Evolutionary conservation across 371 early-diverging fungal genomes (phyloP), one percentile per base, ranked within the genome.

Genomic region (Chytridium lagenaria): DNA sequence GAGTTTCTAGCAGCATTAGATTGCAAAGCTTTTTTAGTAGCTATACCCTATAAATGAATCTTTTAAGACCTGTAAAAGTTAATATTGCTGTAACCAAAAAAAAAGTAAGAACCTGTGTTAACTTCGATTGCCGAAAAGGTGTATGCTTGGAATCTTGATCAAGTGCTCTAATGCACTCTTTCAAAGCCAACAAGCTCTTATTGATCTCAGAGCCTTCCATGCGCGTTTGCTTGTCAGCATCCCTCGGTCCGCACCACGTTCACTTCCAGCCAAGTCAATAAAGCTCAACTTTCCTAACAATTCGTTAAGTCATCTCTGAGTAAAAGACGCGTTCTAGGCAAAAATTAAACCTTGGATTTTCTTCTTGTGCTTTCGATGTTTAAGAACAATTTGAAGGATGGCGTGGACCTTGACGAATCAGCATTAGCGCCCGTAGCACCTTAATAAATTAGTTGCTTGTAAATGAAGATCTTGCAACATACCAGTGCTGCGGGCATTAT

Each of bases 191-290:
- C 69, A 99, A 85, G 75, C 95, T 94, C 86, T 98, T 98, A 87
- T 99, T 99, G 85, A 99, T 99, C 82, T 98, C 98, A 1, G 97
- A 92, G 12, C 98, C 98, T 79, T 99, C 99, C 94, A 95, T 94
- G 73, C 96, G 85, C 64, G 97, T 97, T 77, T 94, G 91, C 50
- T 88, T 85, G 80, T 95, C 91, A 0, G 94, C 88, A 37, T 95
- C 95, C 97, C 98, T 69, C 99, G 89, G 80, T 99, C 99, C 1
- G 95, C 95, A 23, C 99, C 99, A 66, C 99, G 90, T 83, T 99
- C 99, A 81, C 95, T 96, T 23, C 99, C 99, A 10, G 99, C 99
- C 70, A 99, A 83, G 86, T 99, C 99, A 67, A 99, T 97, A 80
- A 99, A 98, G 80, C 93, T 94, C 30, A 98, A 86, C 78, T 97